These are phyloP conservation scores for Xanthoparmelia taractica DNA, from an alignment of 495 filamentous ascomycete genomes.

Conservation along the genomic window DNA sequence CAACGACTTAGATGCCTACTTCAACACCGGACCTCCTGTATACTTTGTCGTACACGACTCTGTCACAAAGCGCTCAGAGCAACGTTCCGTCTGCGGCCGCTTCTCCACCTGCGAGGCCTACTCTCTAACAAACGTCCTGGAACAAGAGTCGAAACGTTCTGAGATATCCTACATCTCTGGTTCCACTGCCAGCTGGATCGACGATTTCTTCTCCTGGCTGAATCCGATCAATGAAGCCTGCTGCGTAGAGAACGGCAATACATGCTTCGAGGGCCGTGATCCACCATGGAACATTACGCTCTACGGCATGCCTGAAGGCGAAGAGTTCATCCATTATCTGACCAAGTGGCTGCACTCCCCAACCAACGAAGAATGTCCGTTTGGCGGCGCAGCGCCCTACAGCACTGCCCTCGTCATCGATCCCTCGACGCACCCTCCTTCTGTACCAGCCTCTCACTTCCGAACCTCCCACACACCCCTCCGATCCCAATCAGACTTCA, in stretches of 20 bases:
- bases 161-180: constrained; percentile 88
- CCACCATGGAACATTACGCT: constrained; percentile 84
- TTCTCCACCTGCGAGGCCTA: constrained; percentile 79
- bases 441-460: constrained; percentile 70
- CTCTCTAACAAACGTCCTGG: constrained; percentile 79
- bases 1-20: constrained; percentile 88
- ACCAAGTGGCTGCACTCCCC: constrained; percentile 73
- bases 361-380: constrained; percentile 72
- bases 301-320: constrained; percentile 81
- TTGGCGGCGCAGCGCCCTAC: constrained; percentile 83
- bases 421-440: constrained; percentile 35
- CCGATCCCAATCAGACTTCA: constrained; percentile 85
- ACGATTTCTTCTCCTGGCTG: constrained; percentile 93
- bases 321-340: constrained; percentile 80
- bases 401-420: constrained; percentile 79
- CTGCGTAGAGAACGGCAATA: constrained; percentile 57
- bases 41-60: constrained; percentile 87
- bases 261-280: constrained; percentile 69
- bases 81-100: constrained; percentile 82
- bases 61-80: constrained; percentile 60
- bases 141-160: constrained; percentile 84
- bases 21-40: constrained; percentile 84
- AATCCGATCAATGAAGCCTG: constrained; percentile 77
- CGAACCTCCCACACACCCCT: constrained; percentile 81
- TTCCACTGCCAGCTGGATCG: constrained; percentile 90